These are phyloP conservation scores for Calonectria pseudoreteaudii DNA, from an alignment of 2,329 filamentous ascomycete species.

Conservation along the genomic window DNA sequence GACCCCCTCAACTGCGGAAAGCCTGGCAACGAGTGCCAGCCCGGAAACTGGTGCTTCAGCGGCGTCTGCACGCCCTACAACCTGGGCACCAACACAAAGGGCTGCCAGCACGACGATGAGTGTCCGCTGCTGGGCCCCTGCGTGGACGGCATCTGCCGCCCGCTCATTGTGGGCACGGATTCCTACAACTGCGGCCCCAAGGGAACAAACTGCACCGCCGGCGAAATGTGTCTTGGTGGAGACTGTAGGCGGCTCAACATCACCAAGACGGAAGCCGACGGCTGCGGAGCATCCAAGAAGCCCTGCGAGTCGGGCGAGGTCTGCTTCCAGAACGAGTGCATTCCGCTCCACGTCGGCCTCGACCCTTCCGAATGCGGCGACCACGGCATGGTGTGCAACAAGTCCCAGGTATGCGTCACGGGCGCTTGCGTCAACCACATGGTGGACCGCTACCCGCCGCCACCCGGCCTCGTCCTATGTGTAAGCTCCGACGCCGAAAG, in stretches of 20 bases:
- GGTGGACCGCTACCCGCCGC: constrained; percentile 7
- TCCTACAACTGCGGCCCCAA: constrained; percentile 23
- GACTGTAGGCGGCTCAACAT: constrained; percentile 21
- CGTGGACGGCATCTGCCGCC: constrained; percentile 19
- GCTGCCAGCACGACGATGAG: constrained; percentile 11
- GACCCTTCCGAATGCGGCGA: constrained; percentile 20
- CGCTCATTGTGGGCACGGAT: constrained; percentile 21
- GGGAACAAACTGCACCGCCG: constrained; percentile 19
- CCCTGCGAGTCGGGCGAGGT: constrained; percentile 23
- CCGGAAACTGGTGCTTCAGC: constrained; percentile 28
- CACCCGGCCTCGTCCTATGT: constrained; percentile 14
- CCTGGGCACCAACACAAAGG: constrained; percentile 22
- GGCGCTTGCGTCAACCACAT: constrained; percentile 19
- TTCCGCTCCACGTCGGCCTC: constrained; percentile 24
- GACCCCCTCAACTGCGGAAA: constrained; percentile 21
- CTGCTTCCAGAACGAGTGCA: constrained; percentile 16
- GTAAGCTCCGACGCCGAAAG: neutral
- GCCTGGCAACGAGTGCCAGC: constrained; percentile 6
- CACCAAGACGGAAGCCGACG: constrained; percentile 9
- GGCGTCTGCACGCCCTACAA: constrained; percentile 22
- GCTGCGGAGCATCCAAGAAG: constrained; percentile 17
- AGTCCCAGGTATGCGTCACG: constrained; percentile 22
- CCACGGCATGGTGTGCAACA: constrained; percentile 17
- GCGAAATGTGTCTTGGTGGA: constrained; percentile 21
- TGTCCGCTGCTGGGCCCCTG: constrained; percentile 17